These are phyloP conservation scores for Pulveroboletus sp. DNA, from an alignment of 768 basidiomycete species.

Conservation along the genomic window DNA sequence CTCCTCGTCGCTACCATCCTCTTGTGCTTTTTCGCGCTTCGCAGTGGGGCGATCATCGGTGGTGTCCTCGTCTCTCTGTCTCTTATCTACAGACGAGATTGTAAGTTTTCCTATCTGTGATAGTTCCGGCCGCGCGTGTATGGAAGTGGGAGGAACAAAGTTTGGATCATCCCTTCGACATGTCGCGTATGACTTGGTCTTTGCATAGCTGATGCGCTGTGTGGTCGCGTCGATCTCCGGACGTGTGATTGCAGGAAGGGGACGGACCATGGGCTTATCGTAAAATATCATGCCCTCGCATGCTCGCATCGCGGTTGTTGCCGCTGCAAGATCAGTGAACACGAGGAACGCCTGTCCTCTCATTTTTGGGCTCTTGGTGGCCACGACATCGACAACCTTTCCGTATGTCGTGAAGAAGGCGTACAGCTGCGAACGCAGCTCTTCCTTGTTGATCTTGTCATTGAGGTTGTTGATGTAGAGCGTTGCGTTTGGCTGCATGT, in stretches of 20 bases:
- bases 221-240: slow-evolving; percentile 11
- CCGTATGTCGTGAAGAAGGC: slow-evolving; percentile 93
- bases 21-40: slow-evolving; percentile 70
- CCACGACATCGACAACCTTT: slow-evolving; percentile 89
- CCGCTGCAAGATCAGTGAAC: slow-evolving; percentile 85
- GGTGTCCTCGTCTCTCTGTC: slow-evolving; percentile 59
- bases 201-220: slow-evolving; percentile 90
- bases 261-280: slow-evolving; percentile 82
- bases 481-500: slow-evolving; percentile 76
- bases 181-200: slow-evolving; percentile 84
- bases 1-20: slow-evolving; percentile 65
- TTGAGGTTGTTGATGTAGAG: slow-evolving; percentile 94
- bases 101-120: slow-evolving; percentile 37
- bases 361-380: slow-evolving; percentile 81
- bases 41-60: slow-evolving; percentile 49
- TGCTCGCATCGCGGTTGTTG: slow-evolving; percentile 89
- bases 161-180: slow-evolving; percentile 72
- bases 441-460: slow-evolving; percentile 88
- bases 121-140: slow-evolving; percentile 50
- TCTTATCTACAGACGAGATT: slow-evolving; percentile 49
- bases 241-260: background rate
- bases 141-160: slow-evolving; percentile 70
- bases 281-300: slow-evolving; percentile 93
- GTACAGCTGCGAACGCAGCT: slow-evolving; percentile 77
- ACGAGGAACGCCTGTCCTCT: slow-evolving; percentile 95